Evolutionary conservation across 805 yeast genomes (phyloP).

Genomic region (Sugiyamaella valdiviana): DNA sequence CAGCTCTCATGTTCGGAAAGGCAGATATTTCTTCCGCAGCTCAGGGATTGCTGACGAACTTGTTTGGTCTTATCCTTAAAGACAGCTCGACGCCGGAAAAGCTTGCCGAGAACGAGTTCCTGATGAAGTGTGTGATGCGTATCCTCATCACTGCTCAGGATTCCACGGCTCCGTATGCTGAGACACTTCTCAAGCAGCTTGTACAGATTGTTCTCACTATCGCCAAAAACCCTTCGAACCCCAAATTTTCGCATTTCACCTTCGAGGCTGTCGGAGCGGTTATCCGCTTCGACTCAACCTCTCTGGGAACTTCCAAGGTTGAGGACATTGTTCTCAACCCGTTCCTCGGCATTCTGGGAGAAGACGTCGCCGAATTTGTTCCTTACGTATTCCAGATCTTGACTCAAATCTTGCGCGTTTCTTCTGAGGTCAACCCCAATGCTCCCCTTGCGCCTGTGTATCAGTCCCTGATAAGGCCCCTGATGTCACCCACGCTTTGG

Average conservation of each 20-base stretch:
- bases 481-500: conserved; percentile 89
- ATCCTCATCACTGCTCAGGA: conserved; percentile 68
- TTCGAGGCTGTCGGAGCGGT: conserved; percentile 84
- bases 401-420: conserved; percentile 62
- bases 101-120: conserved; percentile 88
- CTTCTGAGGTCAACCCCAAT: conserved; percentile 38
- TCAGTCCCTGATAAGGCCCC: conserved; percentile 65
- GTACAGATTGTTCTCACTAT: conserved; percentile 63
- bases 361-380: conserved; percentile 88
- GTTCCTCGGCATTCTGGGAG: conserved; percentile 58
- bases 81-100: conserved; percentile 65
- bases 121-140: conserved; percentile 85
- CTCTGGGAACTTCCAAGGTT: conserved; percentile 33
- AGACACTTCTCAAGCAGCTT: conserved; percentile 53
- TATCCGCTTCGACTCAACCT: conserved; percentile 44
- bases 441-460: conserved; percentile 57
- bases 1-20: conserved; percentile 58
- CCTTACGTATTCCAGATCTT: conserved; percentile 92
- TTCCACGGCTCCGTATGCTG: conserved; percentile 28
- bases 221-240: conserved; percentile 89
- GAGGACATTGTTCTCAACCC: conserved; percentile 59
- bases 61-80: conserved; percentile 60
- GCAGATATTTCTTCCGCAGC: conserved; percentile 61
- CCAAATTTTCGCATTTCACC: conserved; percentile 82
- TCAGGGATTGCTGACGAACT: conserved; percentile 53